Evolutionary conservation across 2,329 filamentous ascomycete genomes (phyloP), one percentile per base, ranked within the genome.

Genomic region (Cladobotryum mycophilum): DNA sequence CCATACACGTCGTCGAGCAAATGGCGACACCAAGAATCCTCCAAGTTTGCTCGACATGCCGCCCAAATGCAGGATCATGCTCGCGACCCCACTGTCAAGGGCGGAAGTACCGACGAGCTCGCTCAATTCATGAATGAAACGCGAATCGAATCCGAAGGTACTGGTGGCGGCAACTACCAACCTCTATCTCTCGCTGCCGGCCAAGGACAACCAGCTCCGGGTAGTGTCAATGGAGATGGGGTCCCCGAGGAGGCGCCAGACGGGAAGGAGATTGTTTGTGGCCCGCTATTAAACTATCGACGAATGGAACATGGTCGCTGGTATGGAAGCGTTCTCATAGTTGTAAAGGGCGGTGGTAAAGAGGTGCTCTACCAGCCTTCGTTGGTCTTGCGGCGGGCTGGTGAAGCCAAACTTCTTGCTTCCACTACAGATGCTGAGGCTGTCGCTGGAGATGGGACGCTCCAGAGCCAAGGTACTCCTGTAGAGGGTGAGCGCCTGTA

Each of bases 281-380:
- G 88, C 1, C 88, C 88, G 17, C 71, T 92, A 56, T 70, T 92
- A 55, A 92, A 92, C 69, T 92, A 90, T 67, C 78, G 85, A 56
- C 80, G 81, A 61, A 90, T 86, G 81, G 81, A 85, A 57, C 80
- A 85, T 60, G 78, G 76, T 25, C 71, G 70, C 38, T 97, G 92
- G 91, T 76, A 88, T 60, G 91, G 92, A 52, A 95, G 89, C 65
- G 87, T 95, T 7, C 72, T 96, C 60, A 73, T 96, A 45, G 89
- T 96, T 47, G 87, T 85, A 14, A 83, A 79, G 47, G 86, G 89
- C 4, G 86, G 86, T 20, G 82, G 78, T 52, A 70, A 80, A 61
- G 72, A 74, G 17, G 78, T 81, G 55, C 76, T 78, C 1, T 65
- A 73, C 47, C 71, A 78, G 55, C 82, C 95, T 38, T 74, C 75